Percentiles rank a stretch among this genome's conserved stretches.
These are phyloP conservation scores for Penicillium crystallinum DNA, from an alignment of 495 filamentous ascomycete species.

Conservation along the genomic window DNA sequence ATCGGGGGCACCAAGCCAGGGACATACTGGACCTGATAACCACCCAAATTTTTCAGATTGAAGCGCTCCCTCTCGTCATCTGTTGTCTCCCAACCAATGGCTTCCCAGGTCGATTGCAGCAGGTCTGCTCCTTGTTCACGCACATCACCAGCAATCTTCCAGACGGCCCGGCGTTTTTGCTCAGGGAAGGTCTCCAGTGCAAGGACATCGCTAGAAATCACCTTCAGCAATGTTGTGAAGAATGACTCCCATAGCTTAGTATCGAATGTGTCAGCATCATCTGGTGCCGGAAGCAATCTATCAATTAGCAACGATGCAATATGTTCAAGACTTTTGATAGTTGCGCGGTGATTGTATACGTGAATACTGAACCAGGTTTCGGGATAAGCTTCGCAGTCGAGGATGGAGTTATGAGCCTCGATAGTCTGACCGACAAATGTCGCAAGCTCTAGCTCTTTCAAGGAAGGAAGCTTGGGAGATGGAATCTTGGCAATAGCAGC, in stretches of 20 bases:
- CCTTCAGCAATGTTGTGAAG: constrained; percentile 81
- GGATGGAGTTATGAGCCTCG: constrained; percentile 81
- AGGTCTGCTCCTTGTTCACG: constrained; percentile 85
- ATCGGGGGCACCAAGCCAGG: constrained; percentile 86
- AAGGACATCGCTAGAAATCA: constrained; percentile 81
- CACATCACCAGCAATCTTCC: constrained; percentile 98
- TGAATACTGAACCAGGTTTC: constrained; percentile 85
- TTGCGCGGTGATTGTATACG: constrained; percentile 90
- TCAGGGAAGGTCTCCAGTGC: constrained; percentile 96
- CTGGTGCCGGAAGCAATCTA: constrained; percentile 75
- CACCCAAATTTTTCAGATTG: constrained; percentile 78
- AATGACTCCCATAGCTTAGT: constrained; percentile 92
- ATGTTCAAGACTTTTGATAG: constrained; percentile 82
- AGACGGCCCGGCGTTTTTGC: constrained; percentile 90
- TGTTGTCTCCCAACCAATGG: constrained; percentile 93
- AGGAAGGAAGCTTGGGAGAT: constrained; percentile 42
- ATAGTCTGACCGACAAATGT: constrained; percentile 64
- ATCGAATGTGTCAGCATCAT: constrained; percentile 89
- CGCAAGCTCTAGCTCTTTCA: constrained; percentile 71
- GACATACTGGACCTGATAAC: constrained; percentile 98
- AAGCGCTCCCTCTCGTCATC: constrained; percentile 69
- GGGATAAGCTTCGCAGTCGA: constrained; percentile 87
- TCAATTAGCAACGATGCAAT: constrained; percentile 71
- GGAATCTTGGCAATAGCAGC: constrained; percentile 72
- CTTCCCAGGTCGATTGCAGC: constrained; percentile 81